phyloP scores from a whole-genome alignment of 495 filamentous ascomycete species.

The Neurospora pannonica region DNA sequence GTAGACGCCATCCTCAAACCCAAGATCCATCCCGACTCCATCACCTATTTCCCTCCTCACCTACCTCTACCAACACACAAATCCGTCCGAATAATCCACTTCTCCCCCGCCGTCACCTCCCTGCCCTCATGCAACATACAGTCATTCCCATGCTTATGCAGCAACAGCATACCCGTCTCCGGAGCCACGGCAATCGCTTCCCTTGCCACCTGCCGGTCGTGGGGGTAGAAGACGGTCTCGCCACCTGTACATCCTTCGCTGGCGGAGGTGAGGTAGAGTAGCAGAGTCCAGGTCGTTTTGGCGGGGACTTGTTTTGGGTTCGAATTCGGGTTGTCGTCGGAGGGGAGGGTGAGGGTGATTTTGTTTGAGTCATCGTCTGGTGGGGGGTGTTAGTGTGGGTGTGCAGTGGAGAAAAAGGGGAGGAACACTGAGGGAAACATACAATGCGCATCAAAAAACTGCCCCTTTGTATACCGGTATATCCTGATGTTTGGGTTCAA shows the following conservation, averaged over 20 bases:
- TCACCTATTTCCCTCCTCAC: not conserved
- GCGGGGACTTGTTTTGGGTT: slow-evolving; percentile 33
- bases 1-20: not conserved
- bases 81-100: slow-evolving; percentile 89
- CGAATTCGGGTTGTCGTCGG: slow-evolving; percentile 4
- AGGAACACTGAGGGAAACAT: slow-evolving; percentile 22
- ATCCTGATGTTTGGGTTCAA: slow-evolving; percentile 84
- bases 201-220: slow-evolving; percentile 48
- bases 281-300: slow-evolving; percentile 84
- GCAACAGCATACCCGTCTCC: slow-evolving; percentile 71
- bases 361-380: slow-evolving; percentile 73
- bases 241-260: slow-evolving; percentile 64
- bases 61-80: slow-evolving; percentile 47
- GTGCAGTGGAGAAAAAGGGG: not conserved
- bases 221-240: slow-evolving; percentile 87
- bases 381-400: not conserved
- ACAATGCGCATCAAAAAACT: slow-evolving; percentile 89
- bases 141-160: slow-evolving; percentile 83
- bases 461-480: slow-evolving; percentile 79
- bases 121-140: slow-evolving; percentile 86
- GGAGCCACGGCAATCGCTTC: slow-evolving; percentile 57
- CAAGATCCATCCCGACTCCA: not conserved
- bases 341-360: slow-evolving; percentile 44
- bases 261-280: slow-evolving; percentile 73
- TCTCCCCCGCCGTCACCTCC: slow-evolving; percentile 72